A percentile compares a stretch with the other conserved stretches of the same genome.
These are phyloP conservation scores for Ophiostoma montium DNA, from an alignment of 2,329 filamentous ascomycete genomes.

Conservation along the genomic window DNA sequence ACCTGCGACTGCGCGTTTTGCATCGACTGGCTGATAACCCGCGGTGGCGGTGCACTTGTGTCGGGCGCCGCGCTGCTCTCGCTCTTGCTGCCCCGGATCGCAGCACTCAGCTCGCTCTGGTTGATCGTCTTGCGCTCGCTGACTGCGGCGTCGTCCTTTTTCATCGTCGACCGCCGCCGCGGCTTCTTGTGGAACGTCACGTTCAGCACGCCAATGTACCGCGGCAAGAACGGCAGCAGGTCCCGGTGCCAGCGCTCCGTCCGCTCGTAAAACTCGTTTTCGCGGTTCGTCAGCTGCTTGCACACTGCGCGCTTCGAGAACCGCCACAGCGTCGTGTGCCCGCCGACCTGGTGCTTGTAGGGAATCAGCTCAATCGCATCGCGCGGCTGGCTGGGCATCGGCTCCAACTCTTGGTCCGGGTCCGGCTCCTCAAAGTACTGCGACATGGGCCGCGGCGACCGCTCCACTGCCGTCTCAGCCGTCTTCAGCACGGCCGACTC, in stretches of 20 bases:
- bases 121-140: constrained; percentile 24
- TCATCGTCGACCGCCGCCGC: constrained; percentile 46
- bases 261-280: constrained; percentile 97
- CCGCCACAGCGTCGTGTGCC: constrained; percentile 89
- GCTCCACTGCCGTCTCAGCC: constrained; percentile 18
- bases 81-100: constrained; percentile 10
- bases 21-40: constrained; percentile 61
- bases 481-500: constrained; percentile 26
- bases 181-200: constrained; percentile 82
- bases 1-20: constrained; percentile 50
- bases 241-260: constrained; percentile 86
- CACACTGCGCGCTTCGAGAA: constrained; percentile 92
- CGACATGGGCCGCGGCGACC: constrained; percentile 24
- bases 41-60: constrained; percentile 13
- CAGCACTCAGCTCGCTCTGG: constrained; percentile 15
- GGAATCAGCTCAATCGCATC: constrained; percentile 93
- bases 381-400: constrained; percentile 43
- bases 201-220: constrained; percentile 93
- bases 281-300: constrained; percentile 94
- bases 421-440: constrained; percentile 33
- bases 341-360: constrained; percentile 93
- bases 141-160: constrained; percentile 30
- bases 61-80: neutral
- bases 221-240: constrained; percentile 78
- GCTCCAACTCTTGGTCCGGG: constrained; percentile 37